Evolutionary conservation across 768 basidiomycete species (phyloP).

Genomic region (Tubosaeta sp.): DNA sequence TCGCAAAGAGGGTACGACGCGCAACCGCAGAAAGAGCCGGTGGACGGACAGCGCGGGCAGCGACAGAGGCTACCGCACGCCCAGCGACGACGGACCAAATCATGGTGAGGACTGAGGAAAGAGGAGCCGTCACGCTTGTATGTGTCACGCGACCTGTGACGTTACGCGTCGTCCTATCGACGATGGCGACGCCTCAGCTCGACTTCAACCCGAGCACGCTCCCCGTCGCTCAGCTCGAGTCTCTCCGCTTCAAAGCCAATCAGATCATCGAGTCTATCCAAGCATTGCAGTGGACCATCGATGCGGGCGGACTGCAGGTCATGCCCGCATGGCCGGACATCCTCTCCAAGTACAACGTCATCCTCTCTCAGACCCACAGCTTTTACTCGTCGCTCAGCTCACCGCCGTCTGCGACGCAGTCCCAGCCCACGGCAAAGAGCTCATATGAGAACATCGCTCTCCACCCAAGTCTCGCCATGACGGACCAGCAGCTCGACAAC

Average conservation of each 20-base stretch:
- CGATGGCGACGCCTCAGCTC: background rate
- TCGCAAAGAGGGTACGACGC: slow-evolving; percentile 27
- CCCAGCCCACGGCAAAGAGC: slow-evolving; percentile 16
- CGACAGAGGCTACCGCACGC: background rate
- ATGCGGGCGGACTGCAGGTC: slow-evolving; percentile 34
- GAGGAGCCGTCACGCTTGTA: slow-evolving; percentile 13
- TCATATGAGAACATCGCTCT: slow-evolving; percentile 64
- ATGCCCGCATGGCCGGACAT: slow-evolving; percentile 88
- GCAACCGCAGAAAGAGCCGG: background rate
- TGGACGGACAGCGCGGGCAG: background rate
- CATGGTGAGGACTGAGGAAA: background rate
- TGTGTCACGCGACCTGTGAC: slow-evolving; percentile 18
- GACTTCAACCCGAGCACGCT: slow-evolving; percentile 35
- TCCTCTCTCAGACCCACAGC: slow-evolving; percentile 78
- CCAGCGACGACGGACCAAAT: slow-evolving; percentile 15
- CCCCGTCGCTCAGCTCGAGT: slow-evolving; percentile 70
- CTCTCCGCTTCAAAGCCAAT: slow-evolving; percentile 68
- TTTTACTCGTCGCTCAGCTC: slow-evolving; percentile 60
- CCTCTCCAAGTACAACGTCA: slow-evolving; percentile 78
- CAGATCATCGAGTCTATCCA: slow-evolving; percentile 79
- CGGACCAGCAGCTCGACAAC: slow-evolving; percentile 67
- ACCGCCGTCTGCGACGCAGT: slow-evolving; percentile 28
- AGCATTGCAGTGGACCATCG: slow-evolving; percentile 58
- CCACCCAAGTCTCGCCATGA: slow-evolving; percentile 54
- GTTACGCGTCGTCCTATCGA: background rate